Conservation (phyloP, 2,329 filamentous ascomycete genomes). For the Elsinoe fawcettii region DNA sequence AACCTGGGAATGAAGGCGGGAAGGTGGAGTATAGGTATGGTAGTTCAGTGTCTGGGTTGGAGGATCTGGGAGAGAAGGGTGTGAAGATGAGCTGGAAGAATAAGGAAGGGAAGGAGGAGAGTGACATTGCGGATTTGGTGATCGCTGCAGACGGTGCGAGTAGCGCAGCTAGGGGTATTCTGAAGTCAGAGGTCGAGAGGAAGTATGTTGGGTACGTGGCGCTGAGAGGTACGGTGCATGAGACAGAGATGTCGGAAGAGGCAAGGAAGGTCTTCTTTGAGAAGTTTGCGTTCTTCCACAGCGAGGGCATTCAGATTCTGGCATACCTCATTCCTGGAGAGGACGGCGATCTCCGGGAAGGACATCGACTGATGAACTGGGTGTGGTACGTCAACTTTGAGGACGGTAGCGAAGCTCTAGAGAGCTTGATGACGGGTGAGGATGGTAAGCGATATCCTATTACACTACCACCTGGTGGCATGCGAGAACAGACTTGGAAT, state of each 20-base stretch:
- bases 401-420: conserved; percentile 33
- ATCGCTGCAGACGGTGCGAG: conserved; percentile 39
- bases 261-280: conserved; percentile 29
- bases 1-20: conserved; percentile 10
- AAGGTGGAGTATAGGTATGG: conserved; percentile 27
- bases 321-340: conserved; percentile 41
- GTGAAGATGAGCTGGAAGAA: conserved; percentile 25
- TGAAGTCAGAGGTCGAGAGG: conserved; percentile 25
- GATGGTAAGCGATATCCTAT: conserved; percentile 34
- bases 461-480: conserved; percentile 38
- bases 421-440: conserved; percentile 39
- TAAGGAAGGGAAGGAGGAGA: conserved; percentile 21
- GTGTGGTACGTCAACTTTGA: conserved; percentile 42
- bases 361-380: conserved; percentile 40
- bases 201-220: conserved; percentile 29
- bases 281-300: conserved; percentile 37
- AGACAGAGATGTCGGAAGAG: conserved; percentile 30
- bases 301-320: conserved; percentile 32
- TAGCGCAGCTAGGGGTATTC: conserved; percentile 24
- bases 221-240: conserved; percentile 26
- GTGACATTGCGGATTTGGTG: conserved; percentile 30
- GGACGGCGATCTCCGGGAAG: conserved; percentile 33
- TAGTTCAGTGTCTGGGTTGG: conserved; percentile 24
- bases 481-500: conserved; percentile 34
- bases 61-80: conserved; percentile 18